These are phyloP conservation scores for Ammopiptanthus mongolicus DNA, from an alignment of 306 rosid genomes.

Conservation along the genomic window DNA sequence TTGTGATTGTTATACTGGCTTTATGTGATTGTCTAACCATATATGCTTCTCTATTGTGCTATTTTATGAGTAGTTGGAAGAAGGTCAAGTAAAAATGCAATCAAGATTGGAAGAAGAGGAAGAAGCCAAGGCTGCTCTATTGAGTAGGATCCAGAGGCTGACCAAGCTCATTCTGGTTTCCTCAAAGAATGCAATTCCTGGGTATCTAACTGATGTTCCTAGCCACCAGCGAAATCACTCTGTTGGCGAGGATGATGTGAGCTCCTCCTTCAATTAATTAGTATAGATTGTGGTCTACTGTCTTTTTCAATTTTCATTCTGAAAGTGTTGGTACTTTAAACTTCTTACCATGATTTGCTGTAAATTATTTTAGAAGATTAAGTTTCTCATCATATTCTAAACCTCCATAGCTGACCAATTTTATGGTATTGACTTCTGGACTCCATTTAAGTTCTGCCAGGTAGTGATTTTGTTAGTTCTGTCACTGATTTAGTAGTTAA, in stretches of 20 bases:
- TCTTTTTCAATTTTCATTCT: background rate
- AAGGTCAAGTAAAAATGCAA: conserved; percentile 98
- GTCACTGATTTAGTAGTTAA: background rate
- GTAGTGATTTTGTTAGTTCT: conserved; percentile 8
- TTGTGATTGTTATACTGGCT: background rate
- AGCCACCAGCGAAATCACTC: conserved; percentile 73
- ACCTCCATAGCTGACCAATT: background rate
- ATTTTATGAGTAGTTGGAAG: conserved; percentile 65
- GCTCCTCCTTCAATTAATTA: conserved; percentile 31
- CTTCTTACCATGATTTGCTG: background rate
- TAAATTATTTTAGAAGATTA: background rate
- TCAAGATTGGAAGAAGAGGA: conserved; percentile 99
- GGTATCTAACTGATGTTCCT: conserved; percentile 68
- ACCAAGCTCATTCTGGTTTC: conserved; percentile 98
- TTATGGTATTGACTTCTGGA: background rate
- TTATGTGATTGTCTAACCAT: conserved; percentile 5
- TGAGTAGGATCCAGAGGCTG: conserved; percentile 99
- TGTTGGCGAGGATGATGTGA: conserved; percentile 85
- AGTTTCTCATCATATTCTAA: background rate
- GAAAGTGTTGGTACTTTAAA: background rate
- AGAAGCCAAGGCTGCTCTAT: conserved; percentile 97
- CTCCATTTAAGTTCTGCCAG: background rate
- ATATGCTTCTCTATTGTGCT: conserved; percentile 13
- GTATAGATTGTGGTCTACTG: background rate
- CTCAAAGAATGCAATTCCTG: conserved; percentile 86